Evolutionary conservation across 805 yeast genomes (phyloP).

Genomic region (Zygotorulaspora sp.): DNA sequence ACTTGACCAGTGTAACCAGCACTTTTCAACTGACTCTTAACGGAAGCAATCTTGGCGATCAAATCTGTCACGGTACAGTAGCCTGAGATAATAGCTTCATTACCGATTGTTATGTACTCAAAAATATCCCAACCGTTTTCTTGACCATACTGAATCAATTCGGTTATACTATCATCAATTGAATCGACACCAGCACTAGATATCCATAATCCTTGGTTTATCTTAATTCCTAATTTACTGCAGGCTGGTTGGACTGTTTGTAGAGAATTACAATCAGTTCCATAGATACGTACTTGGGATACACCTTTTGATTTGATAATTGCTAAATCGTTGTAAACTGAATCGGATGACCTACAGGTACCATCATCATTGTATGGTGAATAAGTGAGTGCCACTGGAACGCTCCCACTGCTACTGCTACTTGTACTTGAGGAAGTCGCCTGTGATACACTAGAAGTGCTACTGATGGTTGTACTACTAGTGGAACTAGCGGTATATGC

Average conservation of each 20-base stretch:
- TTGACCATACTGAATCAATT: slow-evolving; percentile 48
- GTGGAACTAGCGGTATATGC: slow-evolving; percentile 24
- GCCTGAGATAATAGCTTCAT: slow-evolving; percentile 73
- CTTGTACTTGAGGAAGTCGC: slow-evolving; percentile 23
- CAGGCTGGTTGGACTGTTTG: slow-evolving; percentile 61
- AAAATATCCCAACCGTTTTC: slow-evolving; percentile 67
- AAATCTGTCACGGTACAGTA: slow-evolving; percentile 60
- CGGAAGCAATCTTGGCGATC: slow-evolving; percentile 57
- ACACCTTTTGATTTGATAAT: slow-evolving; percentile 59
- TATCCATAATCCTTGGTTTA: slow-evolving; percentile 90
- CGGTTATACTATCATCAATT: slow-evolving; percentile 54
- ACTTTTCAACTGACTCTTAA: slow-evolving; percentile 49
- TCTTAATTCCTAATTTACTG: slow-evolving; percentile 53
- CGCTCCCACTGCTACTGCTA: slow-evolving; percentile 27
- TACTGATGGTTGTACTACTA: slow-evolving; percentile 10
- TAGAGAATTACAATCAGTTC: slow-evolving; percentile 77
- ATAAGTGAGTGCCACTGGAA: slow-evolving; percentile 62
- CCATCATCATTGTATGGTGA: slow-evolving; percentile 72
- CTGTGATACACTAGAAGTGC: slow-evolving; percentile 19
- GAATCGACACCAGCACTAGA: slow-evolving; percentile 59
- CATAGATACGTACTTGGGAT: slow-evolving; percentile 67
- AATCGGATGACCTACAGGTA: slow-evolving; percentile 55
- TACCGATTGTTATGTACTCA: slow-evolving; percentile 76
- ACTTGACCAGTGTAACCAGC: slow-evolving; percentile 77
- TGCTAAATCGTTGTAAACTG: slow-evolving; percentile 56